Conservation (phyloP, 2,329 filamentous ascomycete species). For the Diaporthe ampelina region DNA sequence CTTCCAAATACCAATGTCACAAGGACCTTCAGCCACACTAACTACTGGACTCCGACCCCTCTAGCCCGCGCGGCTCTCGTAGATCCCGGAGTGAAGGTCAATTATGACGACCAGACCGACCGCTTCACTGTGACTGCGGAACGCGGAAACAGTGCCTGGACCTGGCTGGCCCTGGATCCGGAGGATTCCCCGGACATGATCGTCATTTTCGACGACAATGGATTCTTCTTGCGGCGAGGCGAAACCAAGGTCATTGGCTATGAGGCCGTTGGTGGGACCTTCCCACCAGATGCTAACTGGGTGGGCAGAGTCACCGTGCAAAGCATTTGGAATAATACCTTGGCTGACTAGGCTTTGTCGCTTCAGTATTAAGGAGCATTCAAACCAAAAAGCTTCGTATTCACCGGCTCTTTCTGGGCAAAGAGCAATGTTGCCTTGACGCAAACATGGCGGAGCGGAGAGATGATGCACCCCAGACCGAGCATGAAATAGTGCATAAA, state of each 20-base stretch:
- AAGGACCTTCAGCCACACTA: constrained; percentile 61
- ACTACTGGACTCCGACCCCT: constrained; percentile 63
- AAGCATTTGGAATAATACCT: constrained; percentile 64
- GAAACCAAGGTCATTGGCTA: constrained; percentile 61
- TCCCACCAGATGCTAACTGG: constrained; percentile 41
- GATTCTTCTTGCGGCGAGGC: constrained; percentile 62
- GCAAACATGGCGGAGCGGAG: not conserved
- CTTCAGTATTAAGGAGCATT: not conserved
- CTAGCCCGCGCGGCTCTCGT: constrained; percentile 60
- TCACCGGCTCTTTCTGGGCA: not conserved
- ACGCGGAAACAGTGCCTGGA: constrained; percentile 67
- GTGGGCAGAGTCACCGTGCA: constrained; percentile 61
- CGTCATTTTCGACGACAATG: constrained; percentile 66
- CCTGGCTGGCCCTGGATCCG: constrained; percentile 56
- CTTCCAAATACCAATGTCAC: constrained; percentile 59
- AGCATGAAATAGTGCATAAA: not conserved
- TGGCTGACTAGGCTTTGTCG: constrained; percentile 16
- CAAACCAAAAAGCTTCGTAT: too few relatives aligned
- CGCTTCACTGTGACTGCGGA: constrained; percentile 63
- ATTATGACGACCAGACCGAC: constrained; percentile 43
- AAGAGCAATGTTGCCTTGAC: not conserved
- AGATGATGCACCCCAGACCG: not conserved
- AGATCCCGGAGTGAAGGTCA: constrained; percentile 60
- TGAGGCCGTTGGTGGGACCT: constrained; percentile 56
- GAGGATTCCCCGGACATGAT: constrained; percentile 60